Evolutionary conservation across 2,329 filamentous ascomycete genomes (phyloP).

Genomic region (Venturia carpophila): DNA sequence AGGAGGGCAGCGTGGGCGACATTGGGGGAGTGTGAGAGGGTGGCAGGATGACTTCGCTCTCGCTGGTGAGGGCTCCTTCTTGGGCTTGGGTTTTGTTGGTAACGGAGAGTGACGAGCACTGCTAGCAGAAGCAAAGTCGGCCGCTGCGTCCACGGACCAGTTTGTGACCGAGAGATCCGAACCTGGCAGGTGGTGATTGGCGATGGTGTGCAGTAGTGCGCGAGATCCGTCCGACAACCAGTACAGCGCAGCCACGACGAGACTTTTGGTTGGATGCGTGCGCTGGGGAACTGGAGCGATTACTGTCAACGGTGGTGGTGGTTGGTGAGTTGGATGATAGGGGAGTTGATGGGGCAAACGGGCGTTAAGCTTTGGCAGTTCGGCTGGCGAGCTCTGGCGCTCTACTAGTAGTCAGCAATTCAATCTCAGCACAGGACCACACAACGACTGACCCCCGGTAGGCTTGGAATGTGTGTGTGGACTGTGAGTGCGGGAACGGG

Average conservation of each 20-base stretch:
- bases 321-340: not conserved
- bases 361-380: not conserved
- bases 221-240: not conserved
- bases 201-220: not conserved
- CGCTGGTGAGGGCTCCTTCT: not conserved
- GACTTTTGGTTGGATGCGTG: not conserved
- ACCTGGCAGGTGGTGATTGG: not conserved
- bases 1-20: constrained; percentile 8
- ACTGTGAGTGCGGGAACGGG: not conserved
- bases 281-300: not conserved
- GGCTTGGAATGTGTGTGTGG: not conserved
- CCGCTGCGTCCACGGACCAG: not conserved
- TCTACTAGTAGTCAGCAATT: not conserved
- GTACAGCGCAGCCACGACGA: not conserved
- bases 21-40: not conserved
- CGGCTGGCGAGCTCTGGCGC: not conserved
- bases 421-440: not conserved
- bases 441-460: not conserved
- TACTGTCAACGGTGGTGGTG: not conserved
- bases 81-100: not conserved
- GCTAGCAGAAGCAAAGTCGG: not conserved
- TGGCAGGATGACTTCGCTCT: not conserved
- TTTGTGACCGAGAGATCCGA: constrained; percentile 1
- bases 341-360: not conserved
- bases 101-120: constrained; percentile 4